Percentiles rank a stretch among this genome's conserved stretches.
phyloP scores from a whole-genome alignment of 2,329 filamentous ascomycete species.

The Hypoxylon sp. region DNA sequence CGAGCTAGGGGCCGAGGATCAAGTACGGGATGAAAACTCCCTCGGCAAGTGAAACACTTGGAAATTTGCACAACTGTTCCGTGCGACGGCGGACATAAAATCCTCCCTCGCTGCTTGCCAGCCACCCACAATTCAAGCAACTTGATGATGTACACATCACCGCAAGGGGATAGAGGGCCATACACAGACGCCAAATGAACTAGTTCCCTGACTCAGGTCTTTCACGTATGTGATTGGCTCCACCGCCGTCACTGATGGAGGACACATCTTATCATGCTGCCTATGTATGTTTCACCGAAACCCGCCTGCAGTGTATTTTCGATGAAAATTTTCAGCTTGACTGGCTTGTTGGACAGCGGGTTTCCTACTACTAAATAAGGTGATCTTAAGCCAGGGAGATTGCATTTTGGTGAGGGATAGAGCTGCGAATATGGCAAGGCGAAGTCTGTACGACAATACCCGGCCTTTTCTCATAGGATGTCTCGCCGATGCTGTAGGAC shows the following conservation, averaged over 20 bases:
- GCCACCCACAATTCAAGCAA: conserved; percentile 10
- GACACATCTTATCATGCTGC: conserved; percentile 18
- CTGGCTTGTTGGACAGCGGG: conserved; percentile 6
- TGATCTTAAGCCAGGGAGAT: conserved; percentile 6
- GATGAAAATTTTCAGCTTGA: conserved; percentile 20
- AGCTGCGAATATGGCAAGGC: conserved; percentile 11
- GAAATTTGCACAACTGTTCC: conserved; percentile 42
- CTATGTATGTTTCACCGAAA: conserved; percentile 39
- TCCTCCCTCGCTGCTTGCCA: conserved; percentile 16
- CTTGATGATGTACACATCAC: conserved; percentile 12
- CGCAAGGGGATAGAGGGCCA: conserved; percentile 9
- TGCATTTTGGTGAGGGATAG: neutral
- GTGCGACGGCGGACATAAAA: conserved; percentile 29
- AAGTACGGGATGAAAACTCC: conserved; percentile 31
- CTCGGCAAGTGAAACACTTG: conserved; percentile 44
- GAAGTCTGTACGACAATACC: conserved; percentile 25
- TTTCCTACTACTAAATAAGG: neutral
- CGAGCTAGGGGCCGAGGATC: conserved; percentile 9
- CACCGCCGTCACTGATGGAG: conserved; percentile 31
- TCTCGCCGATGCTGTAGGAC: conserved; percentile 39
- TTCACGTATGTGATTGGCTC: conserved; percentile 31
- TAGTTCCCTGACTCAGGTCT: conserved; percentile 26
- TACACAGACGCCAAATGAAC: conserved; percentile 35
- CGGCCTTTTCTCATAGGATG: conserved; percentile 34
- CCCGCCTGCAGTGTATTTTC: conserved; percentile 13